Evolutionary conservation across 2,329 filamentous ascomycete species (phyloP).

Genomic region (Botrytis byssoidea): DNA sequence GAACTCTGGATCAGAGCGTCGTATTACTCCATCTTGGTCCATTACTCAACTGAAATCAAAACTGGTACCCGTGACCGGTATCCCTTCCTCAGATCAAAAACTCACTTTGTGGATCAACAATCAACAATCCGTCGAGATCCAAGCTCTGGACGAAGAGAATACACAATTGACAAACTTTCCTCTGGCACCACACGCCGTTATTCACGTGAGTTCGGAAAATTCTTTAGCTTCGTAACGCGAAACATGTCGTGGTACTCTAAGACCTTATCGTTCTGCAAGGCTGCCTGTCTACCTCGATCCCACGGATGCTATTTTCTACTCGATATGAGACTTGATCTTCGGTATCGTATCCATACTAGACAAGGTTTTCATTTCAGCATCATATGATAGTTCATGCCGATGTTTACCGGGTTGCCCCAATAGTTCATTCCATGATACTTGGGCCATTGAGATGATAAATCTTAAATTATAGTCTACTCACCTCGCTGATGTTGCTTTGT

Average conservation of each 20-base stretch:
- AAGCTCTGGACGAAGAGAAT: constrained; percentile 70
- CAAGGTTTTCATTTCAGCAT: not conserved
- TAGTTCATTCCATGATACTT: constrained; percentile 19
- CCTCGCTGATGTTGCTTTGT: constrained; percentile 2
- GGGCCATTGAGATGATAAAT: constrained; percentile 7
- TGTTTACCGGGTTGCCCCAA: constrained; percentile 16
- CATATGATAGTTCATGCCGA: constrained; percentile 15
- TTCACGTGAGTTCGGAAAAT: constrained; percentile 65
- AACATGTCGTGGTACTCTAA: constrained; percentile 22
- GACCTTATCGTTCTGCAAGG: constrained; percentile 22
- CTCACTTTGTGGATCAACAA: constrained; percentile 67
- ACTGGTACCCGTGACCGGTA: constrained; percentile 88
- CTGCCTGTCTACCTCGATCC: constrained; percentile 10
- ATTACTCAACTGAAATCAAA: constrained; percentile 80
- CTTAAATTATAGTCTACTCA: not conserved
- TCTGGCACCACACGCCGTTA: constrained; percentile 72
- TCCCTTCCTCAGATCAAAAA: constrained; percentile 76
- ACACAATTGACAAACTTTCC: constrained; percentile 63
- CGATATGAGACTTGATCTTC: constrained; percentile 13
- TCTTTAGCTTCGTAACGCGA: constrained; percentile 20
- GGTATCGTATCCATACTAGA: constrained; percentile 8
- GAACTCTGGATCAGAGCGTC: constrained; percentile 79
- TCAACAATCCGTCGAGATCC: constrained; percentile 62
- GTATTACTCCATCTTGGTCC: constrained; percentile 89
- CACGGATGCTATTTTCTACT: not conserved